Evolutionary conservation across 129 eudicot genomes (phyloP), one percentile per base, ranked within the genome.

Genomic region (Pittosporum tobira): DNA sequence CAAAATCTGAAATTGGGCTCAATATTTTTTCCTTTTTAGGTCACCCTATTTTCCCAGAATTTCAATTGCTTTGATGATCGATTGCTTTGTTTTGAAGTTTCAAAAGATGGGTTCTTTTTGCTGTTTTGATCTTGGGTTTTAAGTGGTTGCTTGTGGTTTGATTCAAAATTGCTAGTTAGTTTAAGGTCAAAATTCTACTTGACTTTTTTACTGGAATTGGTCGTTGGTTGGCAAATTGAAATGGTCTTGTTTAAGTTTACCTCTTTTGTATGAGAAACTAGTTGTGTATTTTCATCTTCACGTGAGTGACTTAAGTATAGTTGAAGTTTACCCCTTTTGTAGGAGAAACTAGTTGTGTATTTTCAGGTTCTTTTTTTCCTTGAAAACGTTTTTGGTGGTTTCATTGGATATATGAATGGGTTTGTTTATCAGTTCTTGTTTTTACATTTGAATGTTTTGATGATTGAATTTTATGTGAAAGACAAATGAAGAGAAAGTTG

Each of bases 11-110:
- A n/a, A n/a, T n/a, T n/a, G n/a, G n/a, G n/a, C n/a, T n/a, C n/a
- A n/a, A n/a, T n/a, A n/a, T n/a, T n/a, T n/a, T n/a, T n/a, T n/a
- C n/a, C n/a, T n/a, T n/a, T n/a, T n/a, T n/a, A n/a, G n/a, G n/a
- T 30, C 7, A 40, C 25, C 46, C 26, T 61, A 64, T 25, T 62
- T 57, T 45, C 43, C 42, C 66, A 53, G 48, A 50, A 50, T 43
- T 40, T n/a, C n/a, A n/a, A n/a, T n/a, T n/a, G n/a, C n/a, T 26
- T 50, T 48, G 31, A 38, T 56, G 70, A 38, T 74, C 52, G 68
- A 53, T 27, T 65, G 25, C 10, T 1, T 54, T 54, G 22, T 15
- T 52, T 6, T 14, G n/a, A 54, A 6, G 27, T 63, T 13, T 47
- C 18, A 9, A 5, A 28, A 69, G 70, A 25, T 51, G 11, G 62